These are phyloP conservation scores for Tylopilus sp. DNA, from an alignment of 768 basidiomycete species.

Conservation along the genomic window DNA sequence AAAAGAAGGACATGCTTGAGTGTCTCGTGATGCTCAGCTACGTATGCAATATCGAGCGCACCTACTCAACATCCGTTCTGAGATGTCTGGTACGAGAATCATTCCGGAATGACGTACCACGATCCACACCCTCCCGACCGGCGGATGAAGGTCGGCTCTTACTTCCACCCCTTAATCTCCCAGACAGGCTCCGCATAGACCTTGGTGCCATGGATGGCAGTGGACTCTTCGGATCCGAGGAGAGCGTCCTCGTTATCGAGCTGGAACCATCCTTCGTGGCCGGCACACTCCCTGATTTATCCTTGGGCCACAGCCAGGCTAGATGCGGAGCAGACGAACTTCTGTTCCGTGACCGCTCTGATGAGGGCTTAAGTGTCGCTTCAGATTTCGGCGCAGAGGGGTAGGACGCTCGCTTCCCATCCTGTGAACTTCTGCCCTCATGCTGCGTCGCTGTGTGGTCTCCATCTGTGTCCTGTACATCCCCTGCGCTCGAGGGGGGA, in stretches of 20 bases:
- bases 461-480: neutral
- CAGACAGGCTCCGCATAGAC: slow-evolving; percentile 20
- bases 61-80: slow-evolving; percentile 8
- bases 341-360: slow-evolving; percentile 36
- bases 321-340: slow-evolving; percentile 61
- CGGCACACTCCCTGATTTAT: slow-evolving; percentile 11
- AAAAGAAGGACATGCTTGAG: slow-evolving; percentile 78
- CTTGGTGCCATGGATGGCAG: slow-evolving; percentile 1
- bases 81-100: neutral
- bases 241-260: slow-evolving; percentile 11
- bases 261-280: slow-evolving; percentile 9
- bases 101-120: slow-evolving; percentile 13
- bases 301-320: slow-evolving; percentile 48
- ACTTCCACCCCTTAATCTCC: slow-evolving; percentile 19
- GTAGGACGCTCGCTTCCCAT: slow-evolving; percentile 24
- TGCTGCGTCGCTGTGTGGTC: slow-evolving; percentile 1
- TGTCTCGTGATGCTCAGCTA: slow-evolving; percentile 84
- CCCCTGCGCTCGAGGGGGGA: slow-evolving; percentile 15
- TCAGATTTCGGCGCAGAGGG: slow-evolving; percentile 4
- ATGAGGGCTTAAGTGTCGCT: slow-evolving; percentile 12
- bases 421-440: slow-evolving; percentile 7
- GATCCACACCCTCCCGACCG: slow-evolving; percentile 7
- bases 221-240: slow-evolving; percentile 15
- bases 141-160: slow-evolving; percentile 19
- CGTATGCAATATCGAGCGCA: slow-evolving; percentile 44